phyloP scores from a whole-genome alignment of 352 stramenopile genomes.

The Phytophthora pluvialis region DNA sequence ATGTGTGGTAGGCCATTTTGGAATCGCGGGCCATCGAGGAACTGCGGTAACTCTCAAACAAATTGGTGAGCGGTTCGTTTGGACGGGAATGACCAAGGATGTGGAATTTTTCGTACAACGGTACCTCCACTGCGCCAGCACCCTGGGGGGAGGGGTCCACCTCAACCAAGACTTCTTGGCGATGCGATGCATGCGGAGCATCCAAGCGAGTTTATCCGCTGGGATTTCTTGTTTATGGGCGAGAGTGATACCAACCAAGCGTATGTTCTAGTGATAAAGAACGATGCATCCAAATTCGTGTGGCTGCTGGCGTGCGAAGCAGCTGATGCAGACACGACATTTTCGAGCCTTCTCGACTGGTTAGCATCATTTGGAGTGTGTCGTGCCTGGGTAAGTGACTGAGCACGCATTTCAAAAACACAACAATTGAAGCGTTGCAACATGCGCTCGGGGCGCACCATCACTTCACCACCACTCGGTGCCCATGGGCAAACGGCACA shows the following conservation, averaged over 20 bases:
- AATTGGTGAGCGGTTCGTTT: not conserved
- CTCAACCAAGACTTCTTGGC: not conserved
- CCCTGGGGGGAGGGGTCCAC: not conserved
- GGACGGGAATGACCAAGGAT: not conserved
- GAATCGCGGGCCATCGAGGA: slow-evolving; percentile 25
- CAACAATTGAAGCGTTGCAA: slow-evolving; percentile 22
- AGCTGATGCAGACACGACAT: not conserved
- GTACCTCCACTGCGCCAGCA: not conserved
- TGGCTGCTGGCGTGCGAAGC: not conserved
- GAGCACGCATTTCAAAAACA: slow-evolving; percentile 45
- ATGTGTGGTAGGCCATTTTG: slow-evolving; percentile 35
- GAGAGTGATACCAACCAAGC: not conserved
- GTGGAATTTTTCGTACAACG: not conserved
- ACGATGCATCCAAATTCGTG: slow-evolving; percentile 6
- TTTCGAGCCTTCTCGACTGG: slow-evolving; percentile 6
- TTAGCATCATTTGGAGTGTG: slow-evolving; percentile 14
- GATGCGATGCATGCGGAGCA: slow-evolving; percentile 2
- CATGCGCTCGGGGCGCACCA: slow-evolving; percentile 18
- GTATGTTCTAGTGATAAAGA: not conserved
- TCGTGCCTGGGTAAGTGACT: slow-evolving; percentile 35
- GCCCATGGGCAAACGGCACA: slow-evolving; percentile 20
- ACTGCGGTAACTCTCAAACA: not conserved
- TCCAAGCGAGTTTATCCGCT: not conserved
- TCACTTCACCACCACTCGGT: slow-evolving; percentile 31
- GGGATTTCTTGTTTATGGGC: slow-evolving; percentile 1